These are phyloP conservation scores for Penicillium nordicum DNA, from an alignment of 2,329 filamentous ascomycete genomes.

Conservation along the genomic window DNA sequence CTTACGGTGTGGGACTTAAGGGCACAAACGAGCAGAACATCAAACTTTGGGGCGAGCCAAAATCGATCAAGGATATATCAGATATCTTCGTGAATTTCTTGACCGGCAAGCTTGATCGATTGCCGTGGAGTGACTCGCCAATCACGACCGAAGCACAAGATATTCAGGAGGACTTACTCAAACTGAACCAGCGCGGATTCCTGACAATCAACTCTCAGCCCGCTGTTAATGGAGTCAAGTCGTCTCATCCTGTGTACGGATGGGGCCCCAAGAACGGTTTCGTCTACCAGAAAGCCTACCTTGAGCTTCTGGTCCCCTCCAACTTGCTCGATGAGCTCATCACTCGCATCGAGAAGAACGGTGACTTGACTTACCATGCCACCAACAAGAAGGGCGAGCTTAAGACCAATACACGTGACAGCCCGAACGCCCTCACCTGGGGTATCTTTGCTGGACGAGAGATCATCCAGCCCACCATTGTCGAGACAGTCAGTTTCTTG, in stretches of 20 bases:
- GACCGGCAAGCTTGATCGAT: slow-evolving; percentile 70
- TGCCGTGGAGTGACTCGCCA: slow-evolving; percentile 92
- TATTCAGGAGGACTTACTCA: slow-evolving; percentile 72
- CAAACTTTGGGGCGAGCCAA: slow-evolving; percentile 88
- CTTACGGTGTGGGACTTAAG: slow-evolving; percentile 89
- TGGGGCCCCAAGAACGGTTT: slow-evolving; percentile 96
- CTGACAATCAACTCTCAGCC: slow-evolving; percentile 98
- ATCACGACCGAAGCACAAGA: slow-evolving; percentile 77
- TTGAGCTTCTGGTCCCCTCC: slow-evolving; percentile 84
- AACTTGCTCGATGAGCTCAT: slow-evolving; percentile 74
- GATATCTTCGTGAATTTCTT: slow-evolving; percentile 83
- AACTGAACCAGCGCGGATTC: slow-evolving; percentile 80
- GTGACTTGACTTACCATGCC: slow-evolving; percentile 89
- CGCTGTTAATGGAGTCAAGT: slow-evolving; percentile 86
- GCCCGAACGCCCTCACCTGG: slow-evolving; percentile 98
- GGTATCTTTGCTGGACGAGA: slow-evolving; percentile 98
- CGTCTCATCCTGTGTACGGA: slow-evolving; percentile 78
- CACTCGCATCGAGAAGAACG: slow-evolving; percentile 69
- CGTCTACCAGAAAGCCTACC: slow-evolving; percentile 96
- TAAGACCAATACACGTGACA: slow-evolving; percentile 76
- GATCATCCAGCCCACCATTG: slow-evolving; percentile 99
- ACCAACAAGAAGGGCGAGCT: slow-evolving; percentile 80
- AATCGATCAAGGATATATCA: slow-evolving; percentile 73
- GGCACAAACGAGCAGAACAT: slow-evolving; percentile 95
- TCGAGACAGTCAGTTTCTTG: slow-evolving; percentile 94